These are phyloP conservation scores for Colletotrichum truncatum DNA, from an alignment of 2,329 filamentous ascomycete genomes.

Conservation along the genomic window DNA sequence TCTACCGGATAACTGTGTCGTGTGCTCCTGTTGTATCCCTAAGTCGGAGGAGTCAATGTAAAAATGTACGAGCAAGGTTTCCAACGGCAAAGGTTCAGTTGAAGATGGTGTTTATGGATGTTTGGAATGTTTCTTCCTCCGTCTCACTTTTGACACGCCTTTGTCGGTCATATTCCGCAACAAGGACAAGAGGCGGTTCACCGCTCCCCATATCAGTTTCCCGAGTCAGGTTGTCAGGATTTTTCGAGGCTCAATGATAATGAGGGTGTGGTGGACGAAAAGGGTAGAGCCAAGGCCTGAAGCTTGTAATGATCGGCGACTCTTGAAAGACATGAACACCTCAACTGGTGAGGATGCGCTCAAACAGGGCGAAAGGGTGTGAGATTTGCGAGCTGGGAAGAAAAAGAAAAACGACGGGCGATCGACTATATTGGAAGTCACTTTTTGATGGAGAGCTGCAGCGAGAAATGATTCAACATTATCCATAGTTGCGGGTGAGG, in stretches of 20 bases:
- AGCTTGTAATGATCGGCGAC: conserved; percentile 20
- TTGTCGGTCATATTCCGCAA: conserved; percentile 15
- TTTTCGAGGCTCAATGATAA: conserved; percentile 10
- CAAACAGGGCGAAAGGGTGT: neutral
- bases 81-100: neutral
- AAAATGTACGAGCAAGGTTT: neutral
- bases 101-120: neutral
- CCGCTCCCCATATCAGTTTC: conserved; percentile 3
- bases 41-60: neutral
- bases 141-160: neutral
- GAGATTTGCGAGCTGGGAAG: neutral
- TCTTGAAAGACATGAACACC: neutral
- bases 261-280: neutral
- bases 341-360: neutral
- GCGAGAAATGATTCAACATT: neutral
- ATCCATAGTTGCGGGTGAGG: neutral
- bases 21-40: neutral
- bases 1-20: too few relatives aligned
- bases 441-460: neutral
- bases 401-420: neutral
- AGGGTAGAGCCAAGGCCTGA: conserved; percentile 7
- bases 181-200: neutral
- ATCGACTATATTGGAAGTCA: neutral
- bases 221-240: conserved; percentile 22
- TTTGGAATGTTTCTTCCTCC: neutral